Conservation (phyloP, 768 basidiomycete genomes). For the Termitomyces heimii region DNA sequence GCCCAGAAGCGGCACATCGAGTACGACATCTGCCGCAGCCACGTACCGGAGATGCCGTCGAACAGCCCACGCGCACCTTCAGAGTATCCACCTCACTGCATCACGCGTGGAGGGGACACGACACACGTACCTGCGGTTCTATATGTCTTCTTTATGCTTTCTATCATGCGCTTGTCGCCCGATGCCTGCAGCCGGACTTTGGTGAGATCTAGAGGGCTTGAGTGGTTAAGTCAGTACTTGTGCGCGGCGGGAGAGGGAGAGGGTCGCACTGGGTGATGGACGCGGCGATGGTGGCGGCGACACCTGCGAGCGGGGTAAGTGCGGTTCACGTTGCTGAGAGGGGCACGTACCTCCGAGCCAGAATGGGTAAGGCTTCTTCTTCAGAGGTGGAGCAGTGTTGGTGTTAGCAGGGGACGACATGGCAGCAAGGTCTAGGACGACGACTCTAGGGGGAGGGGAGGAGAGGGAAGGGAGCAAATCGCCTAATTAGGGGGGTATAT, state of each 20-base stretch:
- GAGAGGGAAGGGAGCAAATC: background rate
- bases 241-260: too few species aligned
- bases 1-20: conserved; percentile 92
- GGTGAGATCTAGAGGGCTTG: conserved; percentile 78
- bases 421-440: conserved; percentile 1
- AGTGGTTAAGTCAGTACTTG: background rate
- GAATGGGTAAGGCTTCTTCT: conserved; percentile 79
- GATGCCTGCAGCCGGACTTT: conserved; percentile 91
- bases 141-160: conserved; percentile 78
- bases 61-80: conserved; percentile 69
- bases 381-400: conserved; percentile 17
- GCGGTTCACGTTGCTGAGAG: background rate
- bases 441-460: background rate
- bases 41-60: conserved; percentile 85
- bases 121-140: conserved; percentile 57
- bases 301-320: conserved; percentile 28
- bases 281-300: conserved; percentile 86
- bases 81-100: too few species aligned
- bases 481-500: background rate
- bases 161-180: conserved; percentile 87
- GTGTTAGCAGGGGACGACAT: conserved; percentile 11
- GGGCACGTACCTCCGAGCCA: conserved; percentile 68
- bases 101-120: conserved; percentile 13
- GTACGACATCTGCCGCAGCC: conserved; percentile 91
- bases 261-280: conserved; percentile 71